A percentile compares a stretch with the other conserved stretches of the same genome.
Evolutionary conservation across 768 basidiomycete genomes (phyloP).

Genomic region (Hemileccinum impolitum): DNA sequence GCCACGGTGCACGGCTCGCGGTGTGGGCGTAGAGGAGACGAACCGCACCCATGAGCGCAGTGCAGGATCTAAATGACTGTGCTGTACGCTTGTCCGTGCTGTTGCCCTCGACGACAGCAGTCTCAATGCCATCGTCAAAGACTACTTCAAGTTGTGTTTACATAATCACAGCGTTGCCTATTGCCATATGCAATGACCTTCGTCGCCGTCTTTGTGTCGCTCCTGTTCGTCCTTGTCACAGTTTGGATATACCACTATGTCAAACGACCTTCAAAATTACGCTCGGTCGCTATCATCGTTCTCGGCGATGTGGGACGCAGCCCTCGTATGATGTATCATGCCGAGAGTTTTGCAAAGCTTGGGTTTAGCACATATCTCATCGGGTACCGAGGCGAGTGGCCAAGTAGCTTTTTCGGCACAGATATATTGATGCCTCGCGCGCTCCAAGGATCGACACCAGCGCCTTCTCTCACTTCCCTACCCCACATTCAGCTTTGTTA

Average conservation of each 20-base stretch:
- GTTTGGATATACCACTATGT: slow-evolving; percentile 17
- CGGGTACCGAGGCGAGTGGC: slow-evolving; percentile 73
- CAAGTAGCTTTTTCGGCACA: background rate
- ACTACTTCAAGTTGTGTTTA: slow-evolving; percentile 12
- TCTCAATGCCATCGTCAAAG: slow-evolving; percentile 18
- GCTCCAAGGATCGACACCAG: slow-evolving; percentile 66
- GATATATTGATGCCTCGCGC: background rate
- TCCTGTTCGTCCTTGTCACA: slow-evolving; percentile 14
- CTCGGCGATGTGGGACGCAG: slow-evolving; percentile 95
- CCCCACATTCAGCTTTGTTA: slow-evolving; percentile 65
- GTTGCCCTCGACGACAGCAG: slow-evolving; percentile 11
- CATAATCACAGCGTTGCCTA: slow-evolving; percentile 11
- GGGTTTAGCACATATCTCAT: slow-evolving; percentile 78
- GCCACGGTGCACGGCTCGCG: slow-evolving; percentile 27
- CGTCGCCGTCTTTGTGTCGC: slow-evolving; percentile 5
- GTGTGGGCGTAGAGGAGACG: slow-evolving; percentile 21
- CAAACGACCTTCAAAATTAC: slow-evolving; percentile 34
- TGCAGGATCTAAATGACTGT: slow-evolving; percentile 7
- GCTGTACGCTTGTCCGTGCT: background rate
- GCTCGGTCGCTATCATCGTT: slow-evolving; percentile 85
- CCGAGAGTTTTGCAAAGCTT: slow-evolving; percentile 83
- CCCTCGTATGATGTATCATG: slow-evolving; percentile 99
- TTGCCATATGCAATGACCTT: slow-evolving; percentile 8
- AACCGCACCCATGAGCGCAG: slow-evolving; percentile 22
- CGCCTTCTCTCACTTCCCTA: slow-evolving; percentile 64